phyloP scores from a whole-genome alignment of 768 basidiomycete species.

The Mycena rosella region DNA sequence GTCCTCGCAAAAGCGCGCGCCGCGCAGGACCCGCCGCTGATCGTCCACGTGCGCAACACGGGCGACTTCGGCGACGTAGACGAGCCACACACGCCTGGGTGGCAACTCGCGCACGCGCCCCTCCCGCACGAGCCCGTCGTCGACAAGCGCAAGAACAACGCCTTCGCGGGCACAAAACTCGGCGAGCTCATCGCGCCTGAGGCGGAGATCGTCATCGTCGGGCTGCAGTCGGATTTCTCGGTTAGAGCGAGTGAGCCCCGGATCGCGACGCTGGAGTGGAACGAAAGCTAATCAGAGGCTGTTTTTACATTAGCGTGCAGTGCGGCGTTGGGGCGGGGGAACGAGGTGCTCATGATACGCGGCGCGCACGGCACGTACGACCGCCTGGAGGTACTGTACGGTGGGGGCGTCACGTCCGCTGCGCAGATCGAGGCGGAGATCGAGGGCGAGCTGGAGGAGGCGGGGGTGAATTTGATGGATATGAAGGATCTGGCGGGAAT shows the following conservation, averaged over 20 bases:
- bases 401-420: constrained; percentile 67
- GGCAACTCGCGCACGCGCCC: constrained; percentile 71
- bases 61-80: constrained; percentile 74
- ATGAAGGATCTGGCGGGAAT: constrained; percentile 74
- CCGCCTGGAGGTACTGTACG: constrained; percentile 71
- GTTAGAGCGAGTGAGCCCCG: constrained; percentile 55
- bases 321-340: constrained; percentile 72
- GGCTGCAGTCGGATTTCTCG: constrained; percentile 77
- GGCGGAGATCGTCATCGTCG: constrained; percentile 75
- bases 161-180: constrained; percentile 71
- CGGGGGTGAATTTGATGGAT: constrained; percentile 72
- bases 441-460: constrained; percentile 77
- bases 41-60: constrained; percentile 77
- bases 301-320: constrained; percentile 62
- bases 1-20: constrained; percentile 58
- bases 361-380: constrained; percentile 80
- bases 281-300: neutral
- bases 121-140: constrained; percentile 65
- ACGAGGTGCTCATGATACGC: constrained; percentile 72
- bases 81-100: constrained; percentile 66
- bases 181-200: constrained; percentile 61
- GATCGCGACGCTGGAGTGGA: neutral
- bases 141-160: constrained; percentile 80
- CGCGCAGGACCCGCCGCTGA: constrained; percentile 63
- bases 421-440: constrained; percentile 67